These are phyloP conservation scores for Hortiboletus rubellus DNA, from an alignment of 1,284 basidiomycete species.

Conservation along the genomic window DNA sequence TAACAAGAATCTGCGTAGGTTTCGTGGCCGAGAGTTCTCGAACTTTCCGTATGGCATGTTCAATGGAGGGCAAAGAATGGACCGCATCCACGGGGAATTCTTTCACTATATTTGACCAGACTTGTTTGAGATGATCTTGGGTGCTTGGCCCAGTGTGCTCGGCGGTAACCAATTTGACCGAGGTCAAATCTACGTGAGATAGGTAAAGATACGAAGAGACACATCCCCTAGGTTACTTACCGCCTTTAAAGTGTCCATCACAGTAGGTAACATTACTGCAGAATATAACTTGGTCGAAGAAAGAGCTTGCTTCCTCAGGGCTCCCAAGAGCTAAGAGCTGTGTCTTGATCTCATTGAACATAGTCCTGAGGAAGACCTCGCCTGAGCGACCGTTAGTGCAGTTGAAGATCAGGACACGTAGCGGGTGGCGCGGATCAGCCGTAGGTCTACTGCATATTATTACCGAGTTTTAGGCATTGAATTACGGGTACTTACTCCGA, in stretches of 20 bases:
- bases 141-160: conserved; percentile 70
- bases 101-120: conserved; percentile 71
- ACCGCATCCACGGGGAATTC: conserved; percentile 60
- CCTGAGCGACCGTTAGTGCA: conserved; percentile 92
- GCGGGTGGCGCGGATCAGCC: conserved; percentile 22
- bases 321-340: conserved; percentile 47
- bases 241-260: conserved; percentile 87
- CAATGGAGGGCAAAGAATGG: conserved; percentile 84
- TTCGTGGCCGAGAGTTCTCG: conserved; percentile 39
- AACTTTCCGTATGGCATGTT: conserved; percentile 78
- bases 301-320: conserved; percentile 40
- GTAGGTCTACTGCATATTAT: conserved; percentile 9
- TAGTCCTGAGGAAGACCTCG: conserved; percentile 62
- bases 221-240: conserved; percentile 45
- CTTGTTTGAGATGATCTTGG: conserved; percentile 74
- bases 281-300: conserved; percentile 89
- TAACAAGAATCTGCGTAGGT: conserved; percentile 71
- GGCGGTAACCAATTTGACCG: conserved; percentile 60
- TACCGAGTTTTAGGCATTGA: neutral
- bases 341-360: conserved; percentile 51
- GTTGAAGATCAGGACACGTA: conserved; percentile 88
- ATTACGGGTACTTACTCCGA: conserved; percentile 26
- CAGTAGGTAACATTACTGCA: conserved; percentile 96
- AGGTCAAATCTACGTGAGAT: conserved; percentile 63
- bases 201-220: neutral